Percentiles rank a stretch among this genome's conserved stretches.
These are phyloP conservation scores for Citrullus colocynthis DNA, from an alignment of 306 rosid genomes.

Conservation along the genomic window DNA sequence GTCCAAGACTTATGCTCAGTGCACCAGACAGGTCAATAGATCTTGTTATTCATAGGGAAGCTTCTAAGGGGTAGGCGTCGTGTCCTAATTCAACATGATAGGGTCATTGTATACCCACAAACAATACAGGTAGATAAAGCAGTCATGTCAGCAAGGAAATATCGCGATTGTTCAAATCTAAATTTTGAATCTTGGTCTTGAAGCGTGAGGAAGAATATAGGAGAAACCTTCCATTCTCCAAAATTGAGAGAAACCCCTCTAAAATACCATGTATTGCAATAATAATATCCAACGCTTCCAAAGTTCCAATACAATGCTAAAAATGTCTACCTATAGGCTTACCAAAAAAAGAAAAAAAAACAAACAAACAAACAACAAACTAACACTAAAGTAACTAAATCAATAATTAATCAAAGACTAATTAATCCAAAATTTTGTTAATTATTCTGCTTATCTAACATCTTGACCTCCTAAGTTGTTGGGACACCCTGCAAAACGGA, in stretches of 20 bases:
- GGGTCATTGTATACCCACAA: no score
- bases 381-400: not conserved
- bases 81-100: no score
- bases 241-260: not conserved
- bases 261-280: not conserved
- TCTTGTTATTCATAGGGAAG: no score
- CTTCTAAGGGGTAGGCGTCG: no score
- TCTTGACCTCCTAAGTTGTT: not conserved
- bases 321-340: not conserved
- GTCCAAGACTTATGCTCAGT: no score
- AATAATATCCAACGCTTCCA: not conserved
- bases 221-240: not conserved
- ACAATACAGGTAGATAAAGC: no score
- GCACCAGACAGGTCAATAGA: no score
- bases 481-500: not conserved
- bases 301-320: not conserved
- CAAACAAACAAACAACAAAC: not conserved
- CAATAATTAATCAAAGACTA: not conserved
- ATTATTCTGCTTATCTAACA: not conserved
- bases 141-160: no score
- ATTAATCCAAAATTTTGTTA: not conserved
- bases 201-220: no score
- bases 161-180: no score
- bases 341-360: not conserved
- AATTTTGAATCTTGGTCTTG: no score